These are phyloP conservation scores for Pseudodiploospora longispora DNA, from an alignment of 2,329 filamentous ascomycete genomes.

Conservation along the genomic window DNA sequence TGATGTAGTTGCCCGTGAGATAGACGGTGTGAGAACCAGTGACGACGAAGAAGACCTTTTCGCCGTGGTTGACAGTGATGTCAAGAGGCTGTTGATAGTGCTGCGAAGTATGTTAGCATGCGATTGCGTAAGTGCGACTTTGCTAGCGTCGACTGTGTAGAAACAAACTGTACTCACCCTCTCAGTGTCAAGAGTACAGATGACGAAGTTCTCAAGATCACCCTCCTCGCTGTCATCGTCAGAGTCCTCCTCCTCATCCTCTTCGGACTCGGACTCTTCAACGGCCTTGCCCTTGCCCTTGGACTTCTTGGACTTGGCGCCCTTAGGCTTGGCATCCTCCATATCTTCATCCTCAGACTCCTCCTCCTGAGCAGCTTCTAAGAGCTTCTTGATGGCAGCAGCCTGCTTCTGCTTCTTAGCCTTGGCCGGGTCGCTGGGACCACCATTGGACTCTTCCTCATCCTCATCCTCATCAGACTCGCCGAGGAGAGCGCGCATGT, in stretches of 20 bases:
- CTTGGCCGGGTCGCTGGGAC: conserved; percentile 86
- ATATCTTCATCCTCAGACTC: conserved; percentile 62
- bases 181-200: conserved; percentile 92
- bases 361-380: conserved; percentile 56
- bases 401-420: conserved; percentile 77
- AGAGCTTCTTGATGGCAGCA: conserved; percentile 69
- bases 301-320: conserved; percentile 47
- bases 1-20: conserved; percentile 93
- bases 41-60: conserved; percentile 88
- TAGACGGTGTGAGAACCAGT: conserved; percentile 83
- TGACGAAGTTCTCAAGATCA: conserved; percentile 79
- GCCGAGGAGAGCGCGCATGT: conserved; percentile 47
- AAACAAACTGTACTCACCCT: conserved; percentile 54
- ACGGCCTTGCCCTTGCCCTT: conserved; percentile 70
- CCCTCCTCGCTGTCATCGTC: conserved; percentile 55
- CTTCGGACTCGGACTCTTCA: conserved; percentile 43
- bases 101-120: conserved; percentile 39
- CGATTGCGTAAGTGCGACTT: not conserved
- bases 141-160: not conserved
- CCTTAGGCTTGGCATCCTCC: conserved; percentile 58
- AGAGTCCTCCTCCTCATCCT: conserved; percentile 43
- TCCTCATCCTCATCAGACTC: conserved; percentile 44
- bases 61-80: conserved; percentile 81
- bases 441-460: conserved; percentile 68
- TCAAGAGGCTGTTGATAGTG: conserved; percentile 93